phyloP scores from a whole-genome alignment of 2,329 filamentous ascomycete species.

The Aspergillus pseudotamarii region DNA sequence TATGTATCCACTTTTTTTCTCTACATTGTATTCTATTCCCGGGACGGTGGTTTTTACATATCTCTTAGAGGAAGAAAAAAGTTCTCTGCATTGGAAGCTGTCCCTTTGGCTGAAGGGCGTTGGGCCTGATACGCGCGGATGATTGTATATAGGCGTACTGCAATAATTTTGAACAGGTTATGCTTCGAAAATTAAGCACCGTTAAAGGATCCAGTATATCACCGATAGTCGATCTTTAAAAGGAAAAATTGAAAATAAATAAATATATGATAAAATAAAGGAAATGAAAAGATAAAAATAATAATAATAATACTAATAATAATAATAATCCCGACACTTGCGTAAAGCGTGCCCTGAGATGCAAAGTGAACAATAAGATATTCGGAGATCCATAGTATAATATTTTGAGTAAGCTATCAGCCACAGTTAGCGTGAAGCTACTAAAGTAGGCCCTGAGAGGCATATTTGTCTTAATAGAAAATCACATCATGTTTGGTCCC shows the following conservation, averaged over 20 bases:
- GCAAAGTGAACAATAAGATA: not conserved
- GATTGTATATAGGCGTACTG: slow-evolving; percentile 4
- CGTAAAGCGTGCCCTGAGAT: not conserved
- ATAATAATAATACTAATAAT: no score
- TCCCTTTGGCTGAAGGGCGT: slow-evolving; percentile 5
- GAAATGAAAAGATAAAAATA: no score
- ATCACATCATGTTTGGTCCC: not conserved
- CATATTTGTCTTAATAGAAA: not conserved
- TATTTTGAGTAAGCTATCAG: no score
- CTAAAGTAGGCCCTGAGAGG: not conserved
- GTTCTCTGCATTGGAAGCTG: slow-evolving; percentile 10
- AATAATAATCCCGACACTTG: not conserved
- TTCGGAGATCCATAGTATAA: not conserved
- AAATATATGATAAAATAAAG: no score
- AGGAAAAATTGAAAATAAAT: no score
- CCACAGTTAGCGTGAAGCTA: not conserved
- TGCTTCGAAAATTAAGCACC: not conserved
- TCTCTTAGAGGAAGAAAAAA: slow-evolving; percentile 10
- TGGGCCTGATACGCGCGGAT: slow-evolving; percentile 4
- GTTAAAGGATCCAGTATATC: not conserved
- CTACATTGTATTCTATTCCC: slow-evolving; percentile 13
- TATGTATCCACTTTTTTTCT: slow-evolving; percentile 10
- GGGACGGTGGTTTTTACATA: slow-evolving; percentile 13
- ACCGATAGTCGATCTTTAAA: not conserved
- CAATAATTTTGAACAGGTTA: not conserved